These are phyloP conservation scores for Brassica incana DNA, from an alignment of 345 rosid genomes.

Conservation along the genomic window DNA sequence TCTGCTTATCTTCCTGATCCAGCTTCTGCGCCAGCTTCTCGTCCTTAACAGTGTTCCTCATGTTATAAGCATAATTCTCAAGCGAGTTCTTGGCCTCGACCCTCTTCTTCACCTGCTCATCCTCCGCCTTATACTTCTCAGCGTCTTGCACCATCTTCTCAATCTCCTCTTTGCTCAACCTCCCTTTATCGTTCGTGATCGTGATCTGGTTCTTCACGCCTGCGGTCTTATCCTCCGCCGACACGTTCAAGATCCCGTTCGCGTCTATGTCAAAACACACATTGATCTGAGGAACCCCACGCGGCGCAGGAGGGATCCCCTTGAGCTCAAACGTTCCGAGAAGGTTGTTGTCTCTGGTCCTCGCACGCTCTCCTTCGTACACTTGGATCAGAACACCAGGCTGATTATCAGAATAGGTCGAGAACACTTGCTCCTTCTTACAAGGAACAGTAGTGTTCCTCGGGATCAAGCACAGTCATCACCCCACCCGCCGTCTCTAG, in stretches of 20 bases:
- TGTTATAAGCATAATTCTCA: constrained; percentile 49
- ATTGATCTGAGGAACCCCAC: constrained; percentile 54
- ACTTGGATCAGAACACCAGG: constrained; percentile 51
- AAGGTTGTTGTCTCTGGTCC: constrained; percentile 52
- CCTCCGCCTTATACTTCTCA: constrained; percentile 50
- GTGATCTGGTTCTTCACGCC: constrained; percentile 54
- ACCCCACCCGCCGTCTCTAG: constrained; percentile 55
- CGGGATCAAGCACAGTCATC: constrained; percentile 48
- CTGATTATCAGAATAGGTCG: constrained; percentile 49
- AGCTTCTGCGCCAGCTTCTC: constrained; percentile 45
- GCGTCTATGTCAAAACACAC: constrained; percentile 48
- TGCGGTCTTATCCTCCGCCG: constrained; percentile 50
- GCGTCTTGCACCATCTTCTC: constrained; percentile 53
- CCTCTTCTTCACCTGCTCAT: constrained; percentile 51
- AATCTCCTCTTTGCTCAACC: constrained; percentile 49
- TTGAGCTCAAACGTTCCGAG: constrained; percentile 53
- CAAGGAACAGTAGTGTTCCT: constrained; percentile 51
- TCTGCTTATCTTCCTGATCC: constrained; percentile 40
- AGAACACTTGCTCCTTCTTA: constrained; percentile 49
- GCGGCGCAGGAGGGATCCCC: constrained; percentile 52
- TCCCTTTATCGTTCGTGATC: constrained; percentile 50
- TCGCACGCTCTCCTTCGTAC: constrained; percentile 51
- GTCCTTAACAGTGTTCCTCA: constrained; percentile 49
- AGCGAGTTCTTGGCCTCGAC: constrained; percentile 49
- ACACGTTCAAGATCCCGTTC: constrained; percentile 48